A percentile compares a stretch with the other conserved stretches of the same genome.
Evolutionary conservation across 306 rosid genomes (phyloP).

Genomic region (Ochetophila trinervis): DNA sequence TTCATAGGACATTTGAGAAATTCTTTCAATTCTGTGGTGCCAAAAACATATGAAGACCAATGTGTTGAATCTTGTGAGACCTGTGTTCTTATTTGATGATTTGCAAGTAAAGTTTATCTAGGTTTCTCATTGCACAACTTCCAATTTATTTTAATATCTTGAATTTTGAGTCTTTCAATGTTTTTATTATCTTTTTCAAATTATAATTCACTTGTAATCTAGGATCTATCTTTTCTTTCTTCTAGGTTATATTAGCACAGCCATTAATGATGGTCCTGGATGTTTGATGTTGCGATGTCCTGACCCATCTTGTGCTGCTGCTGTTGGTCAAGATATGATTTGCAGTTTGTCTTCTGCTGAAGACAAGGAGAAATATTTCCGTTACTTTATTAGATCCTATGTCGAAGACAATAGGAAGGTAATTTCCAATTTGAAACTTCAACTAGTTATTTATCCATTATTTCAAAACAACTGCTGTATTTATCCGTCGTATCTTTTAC

Average conservation of each 20-base stretch:
- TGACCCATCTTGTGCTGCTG: conserved; percentile 80
- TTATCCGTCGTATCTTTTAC: conserved; percentile 2
- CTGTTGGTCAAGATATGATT: conserved; percentile 84
- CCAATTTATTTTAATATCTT: not conserved
- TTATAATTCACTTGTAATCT: conserved; percentile 4
- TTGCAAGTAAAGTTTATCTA: too few species aligned
- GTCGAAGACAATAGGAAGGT: conserved; percentile 93
- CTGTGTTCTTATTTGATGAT: too few species aligned
- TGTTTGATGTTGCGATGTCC: conserved; percentile 91
- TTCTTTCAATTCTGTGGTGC: too few species aligned
- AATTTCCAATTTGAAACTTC: conserved; percentile 11
- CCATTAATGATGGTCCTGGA: conserved; percentile 93
- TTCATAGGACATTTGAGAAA: too few species aligned
- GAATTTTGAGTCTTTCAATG: not conserved
- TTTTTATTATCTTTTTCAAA: not conserved
- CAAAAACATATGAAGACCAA: too few species aligned
- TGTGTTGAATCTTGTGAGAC: too few species aligned
- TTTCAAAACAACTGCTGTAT: not conserved
- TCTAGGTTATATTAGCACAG: conserved; percentile 67
- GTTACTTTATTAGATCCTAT: conserved; percentile 81
- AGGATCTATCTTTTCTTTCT: not conserved
- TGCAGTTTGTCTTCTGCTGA: conserved; percentile 46
- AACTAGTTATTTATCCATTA: not conserved
- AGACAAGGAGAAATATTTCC: conserved; percentile 65
- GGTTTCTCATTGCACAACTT: too few species aligned